phyloP scores from a whole-genome alignment of 345 rosid species.

The Ceriops zippeliana region DNA sequence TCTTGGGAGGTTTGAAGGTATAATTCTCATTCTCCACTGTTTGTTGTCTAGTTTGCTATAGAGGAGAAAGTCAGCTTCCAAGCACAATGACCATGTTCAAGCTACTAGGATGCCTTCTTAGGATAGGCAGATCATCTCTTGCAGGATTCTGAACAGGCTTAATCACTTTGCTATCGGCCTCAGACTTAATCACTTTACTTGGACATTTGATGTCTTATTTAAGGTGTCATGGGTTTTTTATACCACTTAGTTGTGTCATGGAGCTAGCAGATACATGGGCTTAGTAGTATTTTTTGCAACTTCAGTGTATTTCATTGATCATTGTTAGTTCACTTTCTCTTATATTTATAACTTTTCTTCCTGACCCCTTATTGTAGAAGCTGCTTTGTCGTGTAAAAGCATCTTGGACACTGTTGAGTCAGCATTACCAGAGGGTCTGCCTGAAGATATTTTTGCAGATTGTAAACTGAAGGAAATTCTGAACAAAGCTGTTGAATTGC shows the following conservation, averaged over 20 bases:
- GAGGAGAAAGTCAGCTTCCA: neutral
- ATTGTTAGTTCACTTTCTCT: neutral
- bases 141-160: neutral
- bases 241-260: no score
- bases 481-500: constrained; percentile 67
- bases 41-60: neutral
- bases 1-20: constrained; percentile 71
- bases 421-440: constrained; percentile 67
- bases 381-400: constrained; percentile 75
- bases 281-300: no score
- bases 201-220: neutral
- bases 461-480: constrained; percentile 70
- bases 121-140: neutral
- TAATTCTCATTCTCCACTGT: neutral
- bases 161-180: neutral
- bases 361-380: constrained; percentile 50
- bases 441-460: constrained; percentile 56
- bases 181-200: neutral
- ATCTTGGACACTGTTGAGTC: constrained; percentile 74
- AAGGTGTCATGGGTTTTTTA: no score
- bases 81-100: neutral
- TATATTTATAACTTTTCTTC: constrained; percentile 3
- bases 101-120: neutral
- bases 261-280: no score
- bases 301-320: no score